phyloP scores from a whole-genome alignment of 2,329 filamentous ascomycete genomes.

The Aspergillus hortae region DNA sequence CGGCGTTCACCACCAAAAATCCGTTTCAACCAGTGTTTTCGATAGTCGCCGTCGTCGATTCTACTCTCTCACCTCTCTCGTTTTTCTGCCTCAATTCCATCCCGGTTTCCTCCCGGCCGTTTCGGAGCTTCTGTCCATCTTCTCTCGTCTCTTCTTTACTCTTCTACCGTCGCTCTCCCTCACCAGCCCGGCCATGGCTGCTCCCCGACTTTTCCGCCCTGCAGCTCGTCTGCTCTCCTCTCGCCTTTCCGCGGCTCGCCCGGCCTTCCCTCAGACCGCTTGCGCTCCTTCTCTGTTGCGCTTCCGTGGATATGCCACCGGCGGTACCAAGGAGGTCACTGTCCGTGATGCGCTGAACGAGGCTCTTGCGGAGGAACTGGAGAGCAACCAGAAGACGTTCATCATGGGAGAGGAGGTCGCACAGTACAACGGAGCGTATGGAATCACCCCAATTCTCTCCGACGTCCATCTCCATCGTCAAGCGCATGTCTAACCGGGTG shows the following conservation, averaged over 20 bases:
- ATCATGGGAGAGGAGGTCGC: slow-evolving; percentile 96
- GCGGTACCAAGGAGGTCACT: slow-evolving; percentile 80
- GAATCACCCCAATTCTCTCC: slow-evolving; percentile 16
- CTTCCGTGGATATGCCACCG: slow-evolving; percentile 55
- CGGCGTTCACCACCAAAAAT: slow-evolving; percentile 21
- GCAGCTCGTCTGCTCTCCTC: slow-evolving; percentile 60
- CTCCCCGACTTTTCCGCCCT: slow-evolving; percentile 61
- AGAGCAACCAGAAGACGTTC: slow-evolving; percentile 91
- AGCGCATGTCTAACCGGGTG: slow-evolving; percentile 34
- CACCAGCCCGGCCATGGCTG: slow-evolving; percentile 50
- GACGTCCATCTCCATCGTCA: background rate
- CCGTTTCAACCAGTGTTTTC: slow-evolving; percentile 6
- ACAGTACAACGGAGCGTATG: slow-evolving; percentile 94
- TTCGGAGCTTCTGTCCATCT: slow-evolving; percentile 8
- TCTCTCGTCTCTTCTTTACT: slow-evolving; percentile 14
- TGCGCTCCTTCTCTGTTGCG: slow-evolving; percentile 47
- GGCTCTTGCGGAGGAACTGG: slow-evolving; percentile 95
- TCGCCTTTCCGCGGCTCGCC: slow-evolving; percentile 49
- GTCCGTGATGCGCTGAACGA: slow-evolving; percentile 97
- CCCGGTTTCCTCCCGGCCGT: slow-evolving; percentile 2
- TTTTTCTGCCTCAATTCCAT: slow-evolving; percentile 6
- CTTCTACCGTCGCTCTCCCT: slow-evolving; percentile 18
- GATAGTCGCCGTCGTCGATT: background rate
- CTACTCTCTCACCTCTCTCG: background rate
- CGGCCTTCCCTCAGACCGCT: slow-evolving; percentile 50